Evolutionary conservation across 2,329 filamentous ascomycete genomes (phyloP).

Genomic region (Teratosphaeria epicoccoides): DNA sequence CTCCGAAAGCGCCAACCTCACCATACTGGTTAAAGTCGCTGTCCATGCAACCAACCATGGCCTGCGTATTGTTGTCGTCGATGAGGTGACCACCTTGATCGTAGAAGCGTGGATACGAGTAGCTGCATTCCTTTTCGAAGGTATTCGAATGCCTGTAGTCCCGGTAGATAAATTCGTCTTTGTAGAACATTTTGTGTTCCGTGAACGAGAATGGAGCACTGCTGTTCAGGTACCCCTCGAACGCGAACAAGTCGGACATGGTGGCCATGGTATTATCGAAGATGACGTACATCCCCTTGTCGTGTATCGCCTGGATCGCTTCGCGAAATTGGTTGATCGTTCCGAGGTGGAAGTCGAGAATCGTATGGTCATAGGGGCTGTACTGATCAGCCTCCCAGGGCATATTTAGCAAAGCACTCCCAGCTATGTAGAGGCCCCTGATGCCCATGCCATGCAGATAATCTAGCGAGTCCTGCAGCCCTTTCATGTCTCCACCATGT

Average conservation of each 20-base stretch:
- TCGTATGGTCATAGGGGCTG: constrained; percentile 46
- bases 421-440: constrained; percentile 51
- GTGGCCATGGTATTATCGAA: constrained; percentile 57
- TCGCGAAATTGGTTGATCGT: constrained; percentile 48
- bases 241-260: constrained; percentile 53
- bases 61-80: constrained; percentile 34
- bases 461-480: constrained; percentile 51
- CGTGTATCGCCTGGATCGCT: constrained; percentile 50
- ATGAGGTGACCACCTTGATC: constrained; percentile 46
- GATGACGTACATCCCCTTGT: constrained; percentile 53
- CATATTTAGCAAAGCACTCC: constrained; percentile 53
- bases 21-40: constrained; percentile 57
- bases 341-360: constrained; percentile 54
- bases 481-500: constrained; percentile 49
- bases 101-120: constrained; percentile 53
- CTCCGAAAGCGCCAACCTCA: constrained; percentile 53
- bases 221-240: constrained; percentile 49
- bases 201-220: constrained; percentile 45
- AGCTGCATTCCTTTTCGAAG: constrained; percentile 40
- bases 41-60: constrained; percentile 47
- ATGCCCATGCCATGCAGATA: constrained; percentile 56
- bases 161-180: constrained; percentile 43
- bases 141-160: constrained; percentile 48
- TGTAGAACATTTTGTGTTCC: constrained; percentile 51
- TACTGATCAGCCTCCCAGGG: constrained; percentile 56